These are phyloP conservation scores for Logfia minima DNA, from an alignment of 129 eudicot genomes.

Conservation along the genomic window DNA sequence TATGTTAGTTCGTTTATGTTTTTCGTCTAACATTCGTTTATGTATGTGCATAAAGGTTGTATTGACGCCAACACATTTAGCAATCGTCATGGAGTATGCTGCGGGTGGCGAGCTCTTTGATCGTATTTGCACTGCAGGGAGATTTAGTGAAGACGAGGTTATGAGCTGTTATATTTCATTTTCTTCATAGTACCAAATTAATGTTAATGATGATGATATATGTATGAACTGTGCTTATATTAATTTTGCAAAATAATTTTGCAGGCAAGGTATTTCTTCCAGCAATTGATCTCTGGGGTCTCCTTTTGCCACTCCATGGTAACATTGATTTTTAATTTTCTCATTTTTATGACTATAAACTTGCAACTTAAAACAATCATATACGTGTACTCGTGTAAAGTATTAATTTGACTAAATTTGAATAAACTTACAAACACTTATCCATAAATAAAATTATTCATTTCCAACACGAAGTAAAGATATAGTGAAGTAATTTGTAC, in stretches of 20 bases:
- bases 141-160: constrained; percentile 87
- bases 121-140: constrained; percentile 73
- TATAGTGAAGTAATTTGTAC: too few relatives aligned
- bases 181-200: neutral
- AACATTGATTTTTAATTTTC: neutral
- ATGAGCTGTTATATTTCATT: neutral
- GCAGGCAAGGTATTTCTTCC: constrained; percentile 84
- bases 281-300: constrained; percentile 78
- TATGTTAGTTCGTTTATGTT: neutral
- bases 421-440: neutral
- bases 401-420: too few relatives aligned
- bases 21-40: neutral
- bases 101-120: constrained; percentile 94
- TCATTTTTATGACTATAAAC: neutral
- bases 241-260: neutral
- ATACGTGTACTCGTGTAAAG: neutral
- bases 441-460: too few relatives aligned
- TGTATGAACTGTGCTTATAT: neutral
- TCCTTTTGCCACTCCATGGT: constrained; percentile 75
- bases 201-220: neutral
- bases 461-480: too few relatives aligned
- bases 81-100: constrained; percentile 92
- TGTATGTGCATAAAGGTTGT: constrained; percentile 45
- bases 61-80: constrained; percentile 85
- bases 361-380: neutral